A percentile compares a stretch with the other conserved stretches of the same genome.
These are phyloP conservation scores for Zygoascus flipseniorum DNA, from an alignment of 805 yeast species.

Conservation along the genomic window DNA sequence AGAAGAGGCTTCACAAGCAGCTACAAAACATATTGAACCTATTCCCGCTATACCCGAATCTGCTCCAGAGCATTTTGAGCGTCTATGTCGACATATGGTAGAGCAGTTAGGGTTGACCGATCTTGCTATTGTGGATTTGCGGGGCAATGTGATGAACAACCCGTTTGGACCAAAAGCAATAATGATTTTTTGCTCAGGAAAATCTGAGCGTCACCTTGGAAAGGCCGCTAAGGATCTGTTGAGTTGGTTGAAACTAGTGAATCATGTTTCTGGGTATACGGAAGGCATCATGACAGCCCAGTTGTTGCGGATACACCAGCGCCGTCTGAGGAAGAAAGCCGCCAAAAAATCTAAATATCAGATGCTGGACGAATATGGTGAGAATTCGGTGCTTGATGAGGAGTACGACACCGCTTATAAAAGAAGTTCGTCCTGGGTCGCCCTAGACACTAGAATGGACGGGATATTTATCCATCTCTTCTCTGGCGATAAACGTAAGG, in stretches of 20 bases:
- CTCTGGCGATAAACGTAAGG: conserved; percentile 58
- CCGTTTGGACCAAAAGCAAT: conserved; percentile 33
- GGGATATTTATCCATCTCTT: conserved; percentile 64
- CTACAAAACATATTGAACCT: not conserved
- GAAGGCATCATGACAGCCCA: conserved; percentile 68
- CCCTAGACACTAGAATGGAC: conserved; percentile 59
- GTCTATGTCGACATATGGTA: conserved; percentile 40
- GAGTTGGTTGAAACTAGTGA: conserved; percentile 47
- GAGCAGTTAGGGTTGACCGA: conserved; percentile 59
- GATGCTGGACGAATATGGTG: conserved; percentile 34
- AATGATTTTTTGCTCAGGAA: conserved; percentile 66
- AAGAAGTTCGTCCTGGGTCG: conserved; percentile 65
- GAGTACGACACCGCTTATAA: not conserved
- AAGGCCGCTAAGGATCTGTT: conserved; percentile 58
- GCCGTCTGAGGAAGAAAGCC: conserved; percentile 45
- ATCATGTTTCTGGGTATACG: conserved; percentile 38
- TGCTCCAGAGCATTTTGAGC: conserved; percentile 46
- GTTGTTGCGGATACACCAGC: conserved; percentile 41
- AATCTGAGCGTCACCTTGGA: conserved; percentile 64
- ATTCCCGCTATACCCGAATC: conserved; percentile 53
- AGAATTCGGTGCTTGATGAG: conserved; percentile 9
- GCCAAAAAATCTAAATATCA: conserved; percentile 38
- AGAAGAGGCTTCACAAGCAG: not conserved
- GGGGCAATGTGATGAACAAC: conserved; percentile 21
- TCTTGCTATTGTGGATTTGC: conserved; percentile 55